Conservation (phyloP, 352 stramenopile genomes). For the Phytophthora syringae region DNA sequence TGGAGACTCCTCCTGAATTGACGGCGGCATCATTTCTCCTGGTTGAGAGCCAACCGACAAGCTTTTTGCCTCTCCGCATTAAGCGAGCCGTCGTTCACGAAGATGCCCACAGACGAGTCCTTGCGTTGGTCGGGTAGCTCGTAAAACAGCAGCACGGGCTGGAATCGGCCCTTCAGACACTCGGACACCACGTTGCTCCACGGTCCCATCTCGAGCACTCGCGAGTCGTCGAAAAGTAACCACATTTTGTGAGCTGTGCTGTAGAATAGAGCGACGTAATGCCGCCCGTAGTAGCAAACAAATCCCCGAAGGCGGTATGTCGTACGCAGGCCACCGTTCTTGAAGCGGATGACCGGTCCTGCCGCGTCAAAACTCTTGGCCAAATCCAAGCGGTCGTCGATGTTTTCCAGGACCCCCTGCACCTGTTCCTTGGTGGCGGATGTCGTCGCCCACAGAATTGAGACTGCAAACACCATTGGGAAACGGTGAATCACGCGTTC, state of each 20-base stretch:
- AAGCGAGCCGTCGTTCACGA: constrained; percentile 38
- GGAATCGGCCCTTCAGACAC: constrained; percentile 84
- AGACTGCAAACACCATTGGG: constrained; percentile 88
- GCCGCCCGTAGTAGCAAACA: constrained; percentile 86
- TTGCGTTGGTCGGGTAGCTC: constrained; percentile 84
- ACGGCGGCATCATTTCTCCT: constrained; percentile 50
- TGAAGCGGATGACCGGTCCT: constrained; percentile 72
- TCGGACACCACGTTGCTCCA: constrained; percentile 81
- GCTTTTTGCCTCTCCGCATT: constrained; percentile 57
- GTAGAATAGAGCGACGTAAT: constrained; percentile 89
- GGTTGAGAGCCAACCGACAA: constrained; percentile 64
- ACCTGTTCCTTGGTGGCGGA: constrained; percentile 81
- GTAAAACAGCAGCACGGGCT: constrained; percentile 87
- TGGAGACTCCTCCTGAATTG: constrained; percentile 61
- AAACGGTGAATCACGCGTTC: constrained; percentile 86
- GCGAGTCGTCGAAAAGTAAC: constrained; percentile 87
- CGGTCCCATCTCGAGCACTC: constrained; percentile 75
- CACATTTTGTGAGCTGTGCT: constrained; percentile 87
- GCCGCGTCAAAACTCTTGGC: constrained; percentile 77
- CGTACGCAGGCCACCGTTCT: constrained; percentile 71
- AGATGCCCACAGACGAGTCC: constrained; percentile 80
- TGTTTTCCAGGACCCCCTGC: constrained; percentile 64
- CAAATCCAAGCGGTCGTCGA: constrained; percentile 74
- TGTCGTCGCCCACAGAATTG: constrained; percentile 80
- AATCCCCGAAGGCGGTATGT: constrained; percentile 83